Conservation (phyloP, 192 early-diverging fungal species). For the Coemansia sp. region DNA sequence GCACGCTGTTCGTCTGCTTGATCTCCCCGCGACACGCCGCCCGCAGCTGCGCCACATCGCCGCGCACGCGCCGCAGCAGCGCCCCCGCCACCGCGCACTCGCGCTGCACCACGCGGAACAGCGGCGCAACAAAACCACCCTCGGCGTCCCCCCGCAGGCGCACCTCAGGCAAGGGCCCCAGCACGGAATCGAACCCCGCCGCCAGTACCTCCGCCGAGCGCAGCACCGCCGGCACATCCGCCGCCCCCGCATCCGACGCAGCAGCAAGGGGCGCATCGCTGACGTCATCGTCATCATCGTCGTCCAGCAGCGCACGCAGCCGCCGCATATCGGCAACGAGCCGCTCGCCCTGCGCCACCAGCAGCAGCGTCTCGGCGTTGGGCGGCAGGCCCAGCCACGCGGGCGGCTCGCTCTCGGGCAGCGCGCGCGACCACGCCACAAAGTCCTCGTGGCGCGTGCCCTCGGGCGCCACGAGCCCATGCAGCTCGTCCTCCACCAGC, state of each 20-base stretch:
- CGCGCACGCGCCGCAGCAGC: slow-evolving; percentile 62
- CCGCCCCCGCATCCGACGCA: slow-evolving; percentile 32
- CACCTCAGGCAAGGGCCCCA: slow-evolving; percentile 44
- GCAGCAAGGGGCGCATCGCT: neutral
- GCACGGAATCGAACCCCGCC: slow-evolving; percentile 56
- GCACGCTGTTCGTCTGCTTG: slow-evolving; percentile 86
- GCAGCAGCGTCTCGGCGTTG: slow-evolving; percentile 90
- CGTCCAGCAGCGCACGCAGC: slow-evolving; percentile 76
- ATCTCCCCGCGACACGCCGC: slow-evolving; percentile 72
- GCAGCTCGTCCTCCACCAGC: slow-evolving; percentile 57
- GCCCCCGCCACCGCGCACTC: slow-evolving; percentile 65
- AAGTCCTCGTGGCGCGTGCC: slow-evolving; percentile 84
- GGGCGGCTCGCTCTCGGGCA: slow-evolving; percentile 93
- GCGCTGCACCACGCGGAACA: slow-evolving; percentile 83
- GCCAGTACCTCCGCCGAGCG: slow-evolving; percentile 57
- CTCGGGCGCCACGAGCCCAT: slow-evolving; percentile 73
- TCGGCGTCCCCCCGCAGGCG: too few relatives aligned
- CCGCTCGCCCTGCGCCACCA: slow-evolving; percentile 74
- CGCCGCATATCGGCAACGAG: slow-evolving; percentile 85
- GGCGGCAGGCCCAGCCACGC: slow-evolving; percentile 94
- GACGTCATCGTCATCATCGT: slow-evolving; percentile 65
- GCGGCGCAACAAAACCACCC: slow-evolving; percentile 47
- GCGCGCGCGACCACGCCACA: slow-evolving; percentile 79
- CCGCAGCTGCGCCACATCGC: slow-evolving; percentile 66
- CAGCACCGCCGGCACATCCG: slow-evolving; percentile 71